Conservation (phyloP, 2,329 filamentous ascomycete genomes). For the Apiospora malaysiana region DNA sequence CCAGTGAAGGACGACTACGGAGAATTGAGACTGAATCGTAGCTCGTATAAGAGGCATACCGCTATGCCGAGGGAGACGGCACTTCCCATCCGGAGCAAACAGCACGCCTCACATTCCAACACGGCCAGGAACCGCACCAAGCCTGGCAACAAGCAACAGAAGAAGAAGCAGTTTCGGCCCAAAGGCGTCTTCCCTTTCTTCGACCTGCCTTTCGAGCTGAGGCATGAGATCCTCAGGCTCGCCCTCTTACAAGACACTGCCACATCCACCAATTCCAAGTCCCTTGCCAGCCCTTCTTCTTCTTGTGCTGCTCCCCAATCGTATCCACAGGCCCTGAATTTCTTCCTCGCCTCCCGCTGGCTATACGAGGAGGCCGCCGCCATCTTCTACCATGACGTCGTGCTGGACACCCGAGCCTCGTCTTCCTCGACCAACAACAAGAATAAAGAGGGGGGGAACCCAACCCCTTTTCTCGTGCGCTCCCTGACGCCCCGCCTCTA, state of each 20-base stretch:
- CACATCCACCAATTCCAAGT: neutral
- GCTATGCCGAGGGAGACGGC: constrained; percentile 16
- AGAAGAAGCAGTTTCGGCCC: constrained; percentile 21
- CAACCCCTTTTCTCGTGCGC: constrained; percentile 27
- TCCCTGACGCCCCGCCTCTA: constrained; percentile 33
- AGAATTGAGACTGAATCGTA: neutral
- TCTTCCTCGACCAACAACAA: constrained; percentile 25
- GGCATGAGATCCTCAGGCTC: constrained; percentile 31
- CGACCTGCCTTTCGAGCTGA: constrained; percentile 36
- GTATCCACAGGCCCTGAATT: constrained; percentile 27
- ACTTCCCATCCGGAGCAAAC: constrained; percentile 6
- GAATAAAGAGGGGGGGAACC: neutral
- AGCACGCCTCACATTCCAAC: constrained; percentile 20
- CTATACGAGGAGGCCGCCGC: constrained; percentile 36
- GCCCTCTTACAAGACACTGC: constrained; percentile 26
- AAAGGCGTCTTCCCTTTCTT: constrained; percentile 36
- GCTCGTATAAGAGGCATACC: neutral
- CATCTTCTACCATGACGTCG: constrained; percentile 35
- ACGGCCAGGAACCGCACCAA: neutral
- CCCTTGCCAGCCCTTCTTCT: neutral
- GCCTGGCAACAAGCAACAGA: neutral
- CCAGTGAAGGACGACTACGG: neutral
- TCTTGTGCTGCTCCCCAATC: constrained; percentile 21
- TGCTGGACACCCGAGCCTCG: constrained; percentile 30
- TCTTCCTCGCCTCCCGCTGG: constrained; percentile 33